Evolutionary conservation across 2,329 filamentous ascomycete species (phyloP).

Genomic region (Fonsecaea multimorphosa): DNA sequence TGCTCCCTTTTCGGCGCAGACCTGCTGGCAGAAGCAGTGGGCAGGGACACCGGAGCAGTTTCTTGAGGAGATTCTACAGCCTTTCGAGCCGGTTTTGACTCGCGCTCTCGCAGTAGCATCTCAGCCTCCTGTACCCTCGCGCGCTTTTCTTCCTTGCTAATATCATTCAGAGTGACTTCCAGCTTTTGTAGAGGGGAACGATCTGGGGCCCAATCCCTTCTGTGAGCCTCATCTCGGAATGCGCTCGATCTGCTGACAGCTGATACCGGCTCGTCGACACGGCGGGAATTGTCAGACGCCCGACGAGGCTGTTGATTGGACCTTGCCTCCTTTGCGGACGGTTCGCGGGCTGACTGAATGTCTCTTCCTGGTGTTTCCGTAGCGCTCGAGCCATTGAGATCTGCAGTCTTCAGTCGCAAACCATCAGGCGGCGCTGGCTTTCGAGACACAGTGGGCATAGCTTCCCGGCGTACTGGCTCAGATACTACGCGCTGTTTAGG

Average conservation of each 20-base stretch:
- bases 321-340: slow-evolving; percentile 6
- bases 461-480: slow-evolving; percentile 11
- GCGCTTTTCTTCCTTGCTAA: slow-evolving; percentile 94
- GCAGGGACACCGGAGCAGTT: slow-evolving; percentile 1
- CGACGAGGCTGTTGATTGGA: slow-evolving; percentile 23
- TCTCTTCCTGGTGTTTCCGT: slow-evolving; percentile 15
- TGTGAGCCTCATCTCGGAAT: slow-evolving; percentile 39
- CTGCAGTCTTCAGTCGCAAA: slow-evolving; percentile 27
- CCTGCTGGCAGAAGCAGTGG: slow-evolving; percentile 9
- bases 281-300: slow-evolving; percentile 23
- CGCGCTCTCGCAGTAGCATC: slow-evolving; percentile 67
- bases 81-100: slow-evolving; percentile 37
- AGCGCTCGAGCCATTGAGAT: slow-evolving; percentile 20
- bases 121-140: slow-evolving; percentile 85
- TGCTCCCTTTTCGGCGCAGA: slow-evolving; percentile 21
- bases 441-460: slow-evolving; percentile 11
- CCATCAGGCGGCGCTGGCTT: slow-evolving; percentile 26
- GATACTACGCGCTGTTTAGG: slow-evolving; percentile 19
- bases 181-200: slow-evolving; percentile 92
- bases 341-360: slow-evolving; percentile 19
- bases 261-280: slow-evolving; percentile 28
- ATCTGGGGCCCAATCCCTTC: slow-evolving; percentile 71
- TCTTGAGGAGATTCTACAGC: slow-evolving; percentile 15
- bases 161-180: slow-evolving; percentile 86
- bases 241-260: slow-evolving; percentile 34